Percentiles rank a stretch among this genome's conserved stretches.
phyloP scores from a whole-genome alignment of 306 rosid genomes.

The Cicer bijugum region DNA sequence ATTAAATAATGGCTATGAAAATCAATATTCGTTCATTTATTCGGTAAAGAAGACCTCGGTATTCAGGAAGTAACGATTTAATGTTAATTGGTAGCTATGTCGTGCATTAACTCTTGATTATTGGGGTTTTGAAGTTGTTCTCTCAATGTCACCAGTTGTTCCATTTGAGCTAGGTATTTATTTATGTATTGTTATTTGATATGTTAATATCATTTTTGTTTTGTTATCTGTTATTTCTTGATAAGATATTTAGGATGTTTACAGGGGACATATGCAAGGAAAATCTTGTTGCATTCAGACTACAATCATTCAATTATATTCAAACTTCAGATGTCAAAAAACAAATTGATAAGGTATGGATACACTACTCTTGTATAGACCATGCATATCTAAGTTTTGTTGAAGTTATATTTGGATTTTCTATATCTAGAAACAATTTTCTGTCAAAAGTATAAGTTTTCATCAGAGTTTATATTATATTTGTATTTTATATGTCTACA shows the following conservation, averaged over 20 bases:
- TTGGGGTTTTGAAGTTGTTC: not conserved
- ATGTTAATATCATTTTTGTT: not conserved
- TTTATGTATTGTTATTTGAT: not conserved
- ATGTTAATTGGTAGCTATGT: conserved; percentile 2
- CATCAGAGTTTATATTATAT: no score
- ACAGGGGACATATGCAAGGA: not conserved
- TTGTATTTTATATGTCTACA: no score
- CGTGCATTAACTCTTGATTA: not conserved
- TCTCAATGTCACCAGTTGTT: not conserved
- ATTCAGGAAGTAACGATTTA: not conserved
- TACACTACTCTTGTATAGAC: no score
- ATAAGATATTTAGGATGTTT: not conserved
- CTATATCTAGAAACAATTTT: no score
- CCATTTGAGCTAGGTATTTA: not conserved
- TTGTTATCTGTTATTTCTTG: not conserved
- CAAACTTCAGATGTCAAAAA: not conserved
- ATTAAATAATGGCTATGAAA: no score
- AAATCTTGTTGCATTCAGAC: not conserved
- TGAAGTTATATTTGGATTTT: no score
- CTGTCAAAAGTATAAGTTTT: no score
- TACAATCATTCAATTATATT: not conserved
- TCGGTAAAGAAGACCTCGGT: not conserved
- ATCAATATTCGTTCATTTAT: no score
- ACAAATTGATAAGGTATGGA: no score
- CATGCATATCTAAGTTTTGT: no score